phyloP scores from a whole-genome alignment of 2,329 filamentous ascomycete species.

The Pseudogymnoascus sp. region DNA sequence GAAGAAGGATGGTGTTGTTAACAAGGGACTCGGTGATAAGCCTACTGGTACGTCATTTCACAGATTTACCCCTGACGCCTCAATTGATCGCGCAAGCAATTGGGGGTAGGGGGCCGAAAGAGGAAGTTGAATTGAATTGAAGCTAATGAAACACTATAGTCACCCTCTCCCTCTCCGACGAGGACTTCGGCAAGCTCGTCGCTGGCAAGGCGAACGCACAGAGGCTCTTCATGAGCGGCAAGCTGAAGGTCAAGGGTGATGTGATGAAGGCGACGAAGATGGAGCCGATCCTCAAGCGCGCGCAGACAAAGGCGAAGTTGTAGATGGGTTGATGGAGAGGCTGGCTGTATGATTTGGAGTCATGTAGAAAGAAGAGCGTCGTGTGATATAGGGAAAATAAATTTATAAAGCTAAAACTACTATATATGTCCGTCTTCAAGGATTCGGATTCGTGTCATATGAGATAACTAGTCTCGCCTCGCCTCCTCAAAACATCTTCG shows the following conservation, averaged over 20 bases:
- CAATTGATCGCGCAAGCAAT: background rate
- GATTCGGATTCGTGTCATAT: background rate
- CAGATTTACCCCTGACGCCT: no score
- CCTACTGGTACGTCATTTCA: slow-evolving; percentile 58
- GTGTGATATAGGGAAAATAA: background rate
- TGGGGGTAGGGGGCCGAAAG: background rate
- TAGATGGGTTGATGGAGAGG: slow-evolving; percentile 36
- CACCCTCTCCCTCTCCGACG: slow-evolving; percentile 75
- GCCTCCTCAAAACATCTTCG: background rate
- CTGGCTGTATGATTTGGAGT: background rate
- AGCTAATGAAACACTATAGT: slow-evolving; percentile 43
- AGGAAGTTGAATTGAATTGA: background rate
- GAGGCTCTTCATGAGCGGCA: slow-evolving; percentile 94
- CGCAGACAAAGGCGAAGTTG: slow-evolving; percentile 76
- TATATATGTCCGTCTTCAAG: background rate
- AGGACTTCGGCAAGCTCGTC: slow-evolving; percentile 78
- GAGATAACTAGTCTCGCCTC: background rate
- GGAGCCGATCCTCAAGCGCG: slow-evolving; percentile 85
- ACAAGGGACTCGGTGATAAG: slow-evolving; percentile 70
- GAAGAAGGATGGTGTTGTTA: slow-evolving; percentile 79
- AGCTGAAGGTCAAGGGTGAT: slow-evolving; percentile 96
- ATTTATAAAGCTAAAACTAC: background rate
- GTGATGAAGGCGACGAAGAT: slow-evolving; percentile 98
- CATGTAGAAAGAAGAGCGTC: background rate
- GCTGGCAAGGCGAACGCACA: slow-evolving; percentile 88